phyloP scores from a whole-genome alignment of 169 alveolate species.

The Plasmodium malariae region DNA sequence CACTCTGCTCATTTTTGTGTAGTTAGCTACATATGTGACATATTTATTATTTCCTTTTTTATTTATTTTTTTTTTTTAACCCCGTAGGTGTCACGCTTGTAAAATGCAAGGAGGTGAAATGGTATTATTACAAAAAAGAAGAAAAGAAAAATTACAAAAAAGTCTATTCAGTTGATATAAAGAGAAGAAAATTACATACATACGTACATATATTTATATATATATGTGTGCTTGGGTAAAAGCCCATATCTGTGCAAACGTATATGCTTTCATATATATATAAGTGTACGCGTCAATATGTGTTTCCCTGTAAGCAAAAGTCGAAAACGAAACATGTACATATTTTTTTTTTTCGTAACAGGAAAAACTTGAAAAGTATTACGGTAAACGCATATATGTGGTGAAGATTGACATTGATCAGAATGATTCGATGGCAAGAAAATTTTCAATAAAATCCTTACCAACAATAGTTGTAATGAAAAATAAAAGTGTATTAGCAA shows the following conservation, averaged over 20 bases:
- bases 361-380: constrained; percentile 54
- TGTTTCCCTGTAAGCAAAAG: neutral
- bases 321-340: neutral
- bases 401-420: constrained; percentile 30
- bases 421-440: constrained; percentile 44
- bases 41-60: neutral
- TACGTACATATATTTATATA: constrained; percentile 13
- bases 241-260: neutral
- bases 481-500: constrained; percentile 43
- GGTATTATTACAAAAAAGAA: constrained; percentile 29
- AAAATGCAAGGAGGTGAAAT: constrained; percentile 46
- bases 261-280: neutral
- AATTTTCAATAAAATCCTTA: constrained; percentile 25
- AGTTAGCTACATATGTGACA: neutral
- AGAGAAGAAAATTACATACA: neutral
- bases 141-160: constrained; percentile 16
- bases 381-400: constrained; percentile 21
- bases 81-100: constrained; percentile 73
- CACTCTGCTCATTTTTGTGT: no score
- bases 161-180: no score
- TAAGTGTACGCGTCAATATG: neutral
- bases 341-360: neutral
- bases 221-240: neutral
- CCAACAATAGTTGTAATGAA: constrained; percentile 64
- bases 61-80: neutral